Percentiles rank a stretch among this genome's conserved stretches.
Evolutionary conservation across 805 yeast species (phyloP).

Genomic region (Nakazawaea molendinolei): DNA sequence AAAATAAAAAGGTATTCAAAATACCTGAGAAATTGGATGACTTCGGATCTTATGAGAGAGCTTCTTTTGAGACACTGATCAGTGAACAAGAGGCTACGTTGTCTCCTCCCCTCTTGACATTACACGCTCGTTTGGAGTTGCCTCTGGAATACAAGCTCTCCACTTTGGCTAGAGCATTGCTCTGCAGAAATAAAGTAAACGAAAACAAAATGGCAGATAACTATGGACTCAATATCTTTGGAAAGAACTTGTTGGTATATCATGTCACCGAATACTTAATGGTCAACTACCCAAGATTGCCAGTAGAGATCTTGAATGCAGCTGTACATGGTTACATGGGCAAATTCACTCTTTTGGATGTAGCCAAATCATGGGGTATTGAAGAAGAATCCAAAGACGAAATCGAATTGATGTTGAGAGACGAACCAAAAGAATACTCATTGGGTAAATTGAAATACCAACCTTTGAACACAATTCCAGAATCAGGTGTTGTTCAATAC

Average conservation of each 20-base stretch:
- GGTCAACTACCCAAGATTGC: conserved; percentile 82
- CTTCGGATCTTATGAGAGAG: conserved; percentile 26
- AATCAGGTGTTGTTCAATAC: conserved; percentile 46
- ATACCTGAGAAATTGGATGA: conserved; percentile 20
- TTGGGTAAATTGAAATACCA: conserved; percentile 62
- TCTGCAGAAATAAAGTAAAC: conserved; percentile 27
- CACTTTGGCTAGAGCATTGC: conserved; percentile 75
- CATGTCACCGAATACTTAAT: conserved; percentile 70
- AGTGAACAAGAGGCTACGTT: conserved; percentile 45
- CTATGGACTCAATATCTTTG: conserved; percentile 74
- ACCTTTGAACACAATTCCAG: conserved; percentile 24
- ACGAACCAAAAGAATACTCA: conserved; percentile 60
- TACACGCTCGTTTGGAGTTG: conserved; percentile 70
- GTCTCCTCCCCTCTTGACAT: conserved; percentile 69
- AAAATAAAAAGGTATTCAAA: conserved; percentile 8
- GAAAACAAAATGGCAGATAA: conserved; percentile 56
- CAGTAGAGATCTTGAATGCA: conserved; percentile 66
- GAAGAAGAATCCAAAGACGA: conserved; percentile 63
- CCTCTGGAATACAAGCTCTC: conserved; percentile 51
- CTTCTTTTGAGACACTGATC: conserved; percentile 22
- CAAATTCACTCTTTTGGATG: conserved; percentile 50
- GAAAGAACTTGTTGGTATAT: conserved; percentile 68
- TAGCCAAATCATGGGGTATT: conserved; percentile 86
- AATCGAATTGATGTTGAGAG: conserved; percentile 57
- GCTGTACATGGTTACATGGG: conserved; percentile 76